Percentiles rank a stretch among this genome's conserved stretches.
Evolutionary conservation across 129 eudicot genomes (phyloP).

Genomic region (Ambrosia artemisiifolia): DNA sequence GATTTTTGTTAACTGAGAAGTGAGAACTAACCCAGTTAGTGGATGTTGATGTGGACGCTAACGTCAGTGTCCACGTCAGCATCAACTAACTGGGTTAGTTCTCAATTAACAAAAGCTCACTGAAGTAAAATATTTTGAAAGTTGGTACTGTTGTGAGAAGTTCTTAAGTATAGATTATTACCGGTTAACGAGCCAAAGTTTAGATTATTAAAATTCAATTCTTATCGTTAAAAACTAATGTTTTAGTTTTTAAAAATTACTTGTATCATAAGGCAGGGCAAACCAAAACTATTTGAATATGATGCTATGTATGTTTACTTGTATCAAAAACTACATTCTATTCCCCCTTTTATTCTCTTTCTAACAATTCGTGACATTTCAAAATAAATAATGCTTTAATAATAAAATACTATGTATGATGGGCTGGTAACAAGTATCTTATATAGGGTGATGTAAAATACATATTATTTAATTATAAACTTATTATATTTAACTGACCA

Average conservation of each 20-base stretch:
- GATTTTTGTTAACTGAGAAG: too few species aligned
- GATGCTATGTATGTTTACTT: background rate
- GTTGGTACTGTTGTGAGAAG: too few species aligned
- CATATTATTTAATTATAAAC: background rate
- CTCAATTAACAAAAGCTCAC: too few species aligned
- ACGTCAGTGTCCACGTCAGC: too few species aligned
- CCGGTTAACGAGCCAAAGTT: too few species aligned
- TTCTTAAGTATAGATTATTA: too few species aligned
- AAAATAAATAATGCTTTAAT: background rate
- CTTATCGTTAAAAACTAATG: background rate
- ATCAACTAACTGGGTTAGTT: too few species aligned
- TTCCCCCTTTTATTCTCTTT: slow-evolving; percentile 6
- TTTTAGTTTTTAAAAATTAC: background rate
- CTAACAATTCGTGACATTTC: background rate
- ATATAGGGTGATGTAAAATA: background rate
- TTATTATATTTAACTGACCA: slow-evolving; percentile 2
- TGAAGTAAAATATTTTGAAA: too few species aligned
- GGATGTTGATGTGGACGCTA: too few species aligned
- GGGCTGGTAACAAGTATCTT: background rate
- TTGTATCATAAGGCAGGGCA: background rate
- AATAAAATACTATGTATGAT: background rate
- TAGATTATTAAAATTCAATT: background rate
- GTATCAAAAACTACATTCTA: background rate
- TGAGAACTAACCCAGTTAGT: too few species aligned
- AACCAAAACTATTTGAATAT: background rate